phyloP scores from a whole-genome alignment of 1,284 basidiomycete species.

The Cutaneotrichosporon sp. region DNA sequence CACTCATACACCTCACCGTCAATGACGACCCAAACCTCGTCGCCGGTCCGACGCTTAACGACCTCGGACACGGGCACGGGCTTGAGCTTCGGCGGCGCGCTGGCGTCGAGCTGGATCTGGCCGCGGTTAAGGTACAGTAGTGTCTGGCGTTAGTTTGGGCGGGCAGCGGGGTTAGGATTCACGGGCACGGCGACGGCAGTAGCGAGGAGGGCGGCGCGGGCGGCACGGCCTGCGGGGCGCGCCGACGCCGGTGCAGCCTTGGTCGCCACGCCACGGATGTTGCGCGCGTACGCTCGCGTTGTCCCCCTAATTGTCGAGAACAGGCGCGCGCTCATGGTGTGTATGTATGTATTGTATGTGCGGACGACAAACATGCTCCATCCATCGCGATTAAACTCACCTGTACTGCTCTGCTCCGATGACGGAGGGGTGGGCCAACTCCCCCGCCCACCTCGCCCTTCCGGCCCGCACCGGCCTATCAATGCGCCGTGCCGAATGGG shows the following conservation, averaged over 20 bases:
- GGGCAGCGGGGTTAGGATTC: background rate
- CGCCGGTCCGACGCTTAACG: slow-evolving; percentile 26
- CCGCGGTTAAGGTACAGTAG: slow-evolving; percentile 6
- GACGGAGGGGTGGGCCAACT: no score
- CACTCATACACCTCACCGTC: slow-evolving; percentile 44
- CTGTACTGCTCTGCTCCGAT: no score
- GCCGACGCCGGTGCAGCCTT: background rate
- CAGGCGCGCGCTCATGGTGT: slow-evolving; percentile 7
- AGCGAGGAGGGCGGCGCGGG: slow-evolving; percentile 1
- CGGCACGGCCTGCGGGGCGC: background rate
- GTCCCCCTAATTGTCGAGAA: background rate
- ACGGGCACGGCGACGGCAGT: background rate
- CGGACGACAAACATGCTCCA: no score
- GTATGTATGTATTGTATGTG: no score
- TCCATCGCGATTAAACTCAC: no score
- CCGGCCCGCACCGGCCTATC: no score
- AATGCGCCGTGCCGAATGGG: no score
- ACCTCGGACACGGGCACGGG: slow-evolving; percentile 30
- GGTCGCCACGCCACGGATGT: slow-evolving; percentile 4
- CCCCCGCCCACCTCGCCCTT: no score
- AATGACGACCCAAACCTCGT: slow-evolving; percentile 43
- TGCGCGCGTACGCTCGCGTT: no score
- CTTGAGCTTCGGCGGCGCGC: slow-evolving; percentile 1
- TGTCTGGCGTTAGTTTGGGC: background rate
- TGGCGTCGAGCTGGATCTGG: slow-evolving; percentile 5